Evolutionary conservation across 2,329 filamentous ascomycete species (phyloP).

Genomic region (Fusarium denticulatum): DNA sequence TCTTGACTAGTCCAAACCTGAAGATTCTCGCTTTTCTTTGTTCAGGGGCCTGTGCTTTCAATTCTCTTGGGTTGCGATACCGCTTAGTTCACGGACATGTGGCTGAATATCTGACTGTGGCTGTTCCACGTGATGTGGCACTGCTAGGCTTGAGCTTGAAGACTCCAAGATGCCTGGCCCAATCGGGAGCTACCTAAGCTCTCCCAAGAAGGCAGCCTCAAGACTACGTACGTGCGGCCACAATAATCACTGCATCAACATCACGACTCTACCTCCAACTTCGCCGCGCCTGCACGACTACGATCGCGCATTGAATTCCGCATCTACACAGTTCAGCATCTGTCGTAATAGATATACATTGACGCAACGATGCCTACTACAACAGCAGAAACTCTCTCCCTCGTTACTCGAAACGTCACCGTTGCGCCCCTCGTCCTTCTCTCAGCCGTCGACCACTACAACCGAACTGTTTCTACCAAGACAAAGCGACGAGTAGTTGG

Average conservation of each 20-base stretch:
- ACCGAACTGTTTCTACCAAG: constrained; percentile 88
- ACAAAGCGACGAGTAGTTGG: constrained; percentile 89
- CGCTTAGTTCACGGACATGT: neutral
- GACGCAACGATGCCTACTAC: constrained; percentile 84
- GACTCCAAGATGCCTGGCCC: constrained; percentile 30
- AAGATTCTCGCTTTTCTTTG: neutral
- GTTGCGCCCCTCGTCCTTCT: constrained; percentile 98
- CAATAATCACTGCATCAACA: constrained; percentile 36
- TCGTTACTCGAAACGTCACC: constrained; percentile 94
- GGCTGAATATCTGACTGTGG: constrained; percentile 19
- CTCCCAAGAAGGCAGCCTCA: constrained; percentile 46
- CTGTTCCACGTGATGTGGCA: constrained; percentile 31
- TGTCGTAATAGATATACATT: constrained; percentile 19
- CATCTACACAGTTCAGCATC: constrained; percentile 19
- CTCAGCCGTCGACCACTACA: constrained; percentile 98
- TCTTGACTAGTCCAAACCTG: neutral
- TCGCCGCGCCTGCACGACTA: constrained; percentile 32
- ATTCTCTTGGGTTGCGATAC: neutral
- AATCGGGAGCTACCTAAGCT: constrained; percentile 47
- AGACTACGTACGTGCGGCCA: constrained; percentile 46
- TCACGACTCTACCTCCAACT: constrained; percentile 23
- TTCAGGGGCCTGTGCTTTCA: neutral
- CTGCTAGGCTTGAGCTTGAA: constrained; percentile 28
- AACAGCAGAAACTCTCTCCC: constrained; percentile 93
- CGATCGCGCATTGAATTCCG: constrained; percentile 21